phyloP scores from a whole-genome alignment of 2,329 filamentous ascomycete species.

The Phyllosticta ampelicida region DNA sequence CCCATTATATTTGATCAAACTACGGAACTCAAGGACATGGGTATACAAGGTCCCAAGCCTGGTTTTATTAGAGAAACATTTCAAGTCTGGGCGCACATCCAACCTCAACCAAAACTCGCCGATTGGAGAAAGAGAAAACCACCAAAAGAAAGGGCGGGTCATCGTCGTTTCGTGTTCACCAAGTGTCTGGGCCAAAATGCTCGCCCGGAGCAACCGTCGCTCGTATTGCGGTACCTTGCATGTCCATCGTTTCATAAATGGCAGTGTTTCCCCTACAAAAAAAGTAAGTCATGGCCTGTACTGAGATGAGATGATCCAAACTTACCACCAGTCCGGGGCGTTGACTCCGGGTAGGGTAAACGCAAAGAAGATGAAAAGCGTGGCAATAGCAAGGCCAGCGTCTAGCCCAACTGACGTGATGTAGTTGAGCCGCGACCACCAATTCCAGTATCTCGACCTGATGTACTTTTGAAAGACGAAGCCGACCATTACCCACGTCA shows the following conservation, averaged over 20 bases:
- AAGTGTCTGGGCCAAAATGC: neutral
- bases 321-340: constrained; percentile 48
- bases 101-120: too few species aligned
- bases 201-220: neutral
- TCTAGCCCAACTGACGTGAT: constrained; percentile 62
- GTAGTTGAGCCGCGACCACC: constrained; percentile 73
- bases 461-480: constrained; percentile 59
- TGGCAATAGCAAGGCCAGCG: constrained; percentile 54
- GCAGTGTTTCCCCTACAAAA: neutral
- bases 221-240: neutral
- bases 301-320: neutral
- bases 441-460: constrained; percentile 53
- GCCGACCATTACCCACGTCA: constrained; percentile 58
- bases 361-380: constrained; percentile 59
- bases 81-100: too few species aligned
- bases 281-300: neutral
- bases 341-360: constrained; percentile 46
- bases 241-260: neutral
- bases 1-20: too few species aligned
- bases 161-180: constrained; percentile 32
- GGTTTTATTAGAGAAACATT: too few species aligned
- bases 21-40: too few species aligned
- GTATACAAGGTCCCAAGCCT: too few species aligned
- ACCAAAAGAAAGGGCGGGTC: constrained; percentile 28
- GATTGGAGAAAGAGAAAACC: constrained; percentile 17